phyloP scores from a whole-genome alignment of 345 rosid species.

The Aquilaria sinensis region DNA sequence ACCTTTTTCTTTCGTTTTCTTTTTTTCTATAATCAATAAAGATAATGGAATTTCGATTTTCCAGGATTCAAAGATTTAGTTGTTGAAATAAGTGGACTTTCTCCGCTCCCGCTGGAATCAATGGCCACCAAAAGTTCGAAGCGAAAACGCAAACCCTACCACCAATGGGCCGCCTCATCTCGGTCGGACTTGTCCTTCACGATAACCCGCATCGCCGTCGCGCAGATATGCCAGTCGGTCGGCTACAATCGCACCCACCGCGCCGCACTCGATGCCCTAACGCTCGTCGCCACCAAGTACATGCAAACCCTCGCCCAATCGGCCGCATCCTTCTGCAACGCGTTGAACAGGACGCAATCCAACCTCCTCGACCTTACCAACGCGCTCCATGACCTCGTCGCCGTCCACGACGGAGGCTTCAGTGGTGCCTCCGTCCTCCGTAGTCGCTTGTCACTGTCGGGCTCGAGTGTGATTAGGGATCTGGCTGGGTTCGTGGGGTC shows the following conservation, averaged over 20 bases:
- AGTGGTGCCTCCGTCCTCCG: constrained; percentile 4
- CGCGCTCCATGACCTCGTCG: constrained; percentile 9
- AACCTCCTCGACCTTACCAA: constrained; percentile 11
- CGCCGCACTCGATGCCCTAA: constrained; percentile 8
- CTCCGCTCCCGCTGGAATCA: too few relatives aligned
- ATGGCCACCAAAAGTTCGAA: neutral
- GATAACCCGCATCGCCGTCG: constrained; percentile 6
- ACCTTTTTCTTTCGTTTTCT: too few relatives aligned
- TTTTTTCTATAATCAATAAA: too few relatives aligned
- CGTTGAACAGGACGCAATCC: constrained; percentile 7
- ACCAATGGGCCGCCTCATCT: neutral
- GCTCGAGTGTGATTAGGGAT: constrained; percentile 5
- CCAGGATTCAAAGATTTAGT: too few relatives aligned
- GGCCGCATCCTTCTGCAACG: constrained; percentile 6
- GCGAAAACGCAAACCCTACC: neutral
- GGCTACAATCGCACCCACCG: constrained; percentile 5
- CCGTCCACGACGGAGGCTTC: constrained; percentile 4
- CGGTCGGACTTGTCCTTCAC: constrained; percentile 4
- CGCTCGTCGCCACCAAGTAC: constrained; percentile 14
- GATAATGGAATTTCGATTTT: too few relatives aligned
- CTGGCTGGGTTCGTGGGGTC: constrained; percentile 10
- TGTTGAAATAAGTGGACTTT: too few relatives aligned
- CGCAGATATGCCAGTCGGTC: constrained; percentile 14
- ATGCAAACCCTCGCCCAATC: constrained; percentile 11
- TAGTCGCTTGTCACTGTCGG: constrained; percentile 2